These are phyloP conservation scores for Torulaspora franciscae DNA, from an alignment of 805 yeast genomes.

Conservation along the genomic window DNA sequence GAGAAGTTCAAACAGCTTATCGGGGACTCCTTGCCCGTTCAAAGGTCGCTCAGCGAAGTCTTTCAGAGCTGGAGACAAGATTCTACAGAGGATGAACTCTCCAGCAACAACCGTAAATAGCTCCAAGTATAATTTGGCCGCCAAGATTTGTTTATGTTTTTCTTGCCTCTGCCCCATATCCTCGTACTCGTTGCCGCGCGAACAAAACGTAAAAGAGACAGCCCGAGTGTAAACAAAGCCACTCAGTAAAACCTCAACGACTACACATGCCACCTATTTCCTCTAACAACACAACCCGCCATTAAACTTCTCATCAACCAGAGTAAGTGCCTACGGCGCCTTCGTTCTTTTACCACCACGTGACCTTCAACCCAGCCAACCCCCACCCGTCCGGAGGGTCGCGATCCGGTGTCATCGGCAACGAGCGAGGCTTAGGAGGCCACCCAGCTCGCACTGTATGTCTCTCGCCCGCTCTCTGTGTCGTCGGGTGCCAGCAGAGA, in stretches of 20 bases:
- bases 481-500: not conserved
- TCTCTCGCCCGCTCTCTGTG: not conserved
- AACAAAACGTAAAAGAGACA: too few relatives aligned
- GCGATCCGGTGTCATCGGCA: too few relatives aligned
- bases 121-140: not conserved
- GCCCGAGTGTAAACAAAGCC: too few relatives aligned
- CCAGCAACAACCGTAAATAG: not conserved
- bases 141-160: not conserved
- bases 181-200: not conserved
- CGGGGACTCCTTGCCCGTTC: slow-evolving; percentile 11
- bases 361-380: not conserved
- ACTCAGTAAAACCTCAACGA: too few relatives aligned
- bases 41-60: slow-evolving; percentile 8
- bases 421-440: not conserved
- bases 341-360: not conserved
- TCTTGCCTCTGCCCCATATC: not conserved
- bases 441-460: not conserved
- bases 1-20: slow-evolving; percentile 17
- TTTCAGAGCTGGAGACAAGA: slow-evolving; percentile 11
- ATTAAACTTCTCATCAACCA: too few relatives aligned
- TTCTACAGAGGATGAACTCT: not conserved
- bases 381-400: too few relatives aligned
- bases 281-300: too few relatives aligned
- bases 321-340: too few relatives aligned
- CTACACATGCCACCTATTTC: too few relatives aligned